Percentiles rank a stretch among this genome's conserved stretches.
Evolutionary conservation across 768 basidiomycete species (phyloP).

Genomic region (Boletus bicolor): DNA sequence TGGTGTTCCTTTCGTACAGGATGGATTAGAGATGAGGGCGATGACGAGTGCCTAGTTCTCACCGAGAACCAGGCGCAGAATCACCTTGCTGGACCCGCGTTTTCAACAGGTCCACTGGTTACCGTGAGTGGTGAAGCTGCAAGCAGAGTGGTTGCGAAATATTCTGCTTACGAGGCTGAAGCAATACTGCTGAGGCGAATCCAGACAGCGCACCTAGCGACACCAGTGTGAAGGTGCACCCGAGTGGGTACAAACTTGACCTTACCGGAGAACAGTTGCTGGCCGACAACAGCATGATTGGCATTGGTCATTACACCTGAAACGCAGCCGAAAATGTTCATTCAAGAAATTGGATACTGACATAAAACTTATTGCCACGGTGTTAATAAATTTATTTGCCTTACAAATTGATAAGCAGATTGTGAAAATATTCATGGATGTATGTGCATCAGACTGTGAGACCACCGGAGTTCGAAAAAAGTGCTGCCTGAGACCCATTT

Average conservation of each 20-base stretch:
- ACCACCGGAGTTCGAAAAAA: too few relatives aligned
- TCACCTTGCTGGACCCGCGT: slow-evolving; percentile 88
- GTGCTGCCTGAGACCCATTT: too few relatives aligned
- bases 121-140: not conserved
- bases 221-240: not conserved
- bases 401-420: too few relatives aligned
- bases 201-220: slow-evolving; percentile 71
- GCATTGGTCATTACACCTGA: slow-evolving; percentile 20
- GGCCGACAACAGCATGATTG: slow-evolving; percentile 12
- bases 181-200: slow-evolving; percentile 65
- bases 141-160: not conserved
- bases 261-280: slow-evolving; percentile 31
- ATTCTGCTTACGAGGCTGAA: slow-evolving; percentile 66
- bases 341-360: too few relatives aligned
- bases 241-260: not conserved
- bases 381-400: too few relatives aligned
- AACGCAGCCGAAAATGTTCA: too few relatives aligned
- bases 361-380: too few relatives aligned
- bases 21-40: not conserved
- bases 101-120: slow-evolving; percentile 81
- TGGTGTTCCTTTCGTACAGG: slow-evolving; percentile 29
- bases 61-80: slow-evolving; percentile 40
- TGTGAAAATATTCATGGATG: too few relatives aligned
- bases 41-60: slow-evolving; percentile 12
- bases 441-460: too few relatives aligned